Conservation (phyloP, 305 asterid genomes). For the Rubia tinctorum region DNA sequence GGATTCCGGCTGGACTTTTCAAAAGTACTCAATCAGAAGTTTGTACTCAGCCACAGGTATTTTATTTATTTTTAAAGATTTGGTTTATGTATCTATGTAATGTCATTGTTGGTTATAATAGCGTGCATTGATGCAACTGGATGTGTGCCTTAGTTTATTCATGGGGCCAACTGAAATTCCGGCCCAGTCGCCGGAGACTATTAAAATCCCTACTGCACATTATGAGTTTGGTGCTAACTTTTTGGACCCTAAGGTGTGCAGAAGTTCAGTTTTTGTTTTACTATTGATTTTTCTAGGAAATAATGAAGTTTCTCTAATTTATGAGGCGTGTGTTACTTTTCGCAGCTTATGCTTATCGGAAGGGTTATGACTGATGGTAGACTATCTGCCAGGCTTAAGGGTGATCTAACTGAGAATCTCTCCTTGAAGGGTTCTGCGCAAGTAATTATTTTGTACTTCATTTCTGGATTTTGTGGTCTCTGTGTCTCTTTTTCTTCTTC, state of each 20-base stretch:
- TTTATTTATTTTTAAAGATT: conserved; percentile 11
- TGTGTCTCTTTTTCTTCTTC: neutral
- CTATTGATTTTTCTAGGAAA: neutral
- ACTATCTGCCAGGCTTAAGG: conserved; percentile 85
- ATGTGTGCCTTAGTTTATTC: conserved; percentile 50
- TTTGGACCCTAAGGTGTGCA: conserved; percentile 80
- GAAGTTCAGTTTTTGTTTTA: neutral
- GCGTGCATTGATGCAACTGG: neutral
- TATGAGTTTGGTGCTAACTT: conserved; percentile 97
- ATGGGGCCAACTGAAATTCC: conserved; percentile 98
- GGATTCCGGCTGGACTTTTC: conserved; percentile 96
- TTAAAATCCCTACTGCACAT: conserved; percentile 82
- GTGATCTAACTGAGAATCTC: conserved; percentile 83
- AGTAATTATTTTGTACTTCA: conserved; percentile 35
- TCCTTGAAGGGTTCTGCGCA: conserved; percentile 81
- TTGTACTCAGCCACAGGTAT: conserved; percentile 94
- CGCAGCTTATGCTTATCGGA: conserved; percentile 91
- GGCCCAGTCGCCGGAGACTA: conserved; percentile 74
- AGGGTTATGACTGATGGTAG: conserved; percentile 92
- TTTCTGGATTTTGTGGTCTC: conserved; percentile 13
- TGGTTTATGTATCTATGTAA: neutral
- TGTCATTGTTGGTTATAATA: neutral
- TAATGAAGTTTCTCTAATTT: conserved; percentile 21
- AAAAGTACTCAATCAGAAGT: conserved; percentile 82
- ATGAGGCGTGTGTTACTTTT: conserved; percentile 24